phyloP scores from a whole-genome alignment of 345 rosid species.

The Ailanthus altissimus region DNA sequence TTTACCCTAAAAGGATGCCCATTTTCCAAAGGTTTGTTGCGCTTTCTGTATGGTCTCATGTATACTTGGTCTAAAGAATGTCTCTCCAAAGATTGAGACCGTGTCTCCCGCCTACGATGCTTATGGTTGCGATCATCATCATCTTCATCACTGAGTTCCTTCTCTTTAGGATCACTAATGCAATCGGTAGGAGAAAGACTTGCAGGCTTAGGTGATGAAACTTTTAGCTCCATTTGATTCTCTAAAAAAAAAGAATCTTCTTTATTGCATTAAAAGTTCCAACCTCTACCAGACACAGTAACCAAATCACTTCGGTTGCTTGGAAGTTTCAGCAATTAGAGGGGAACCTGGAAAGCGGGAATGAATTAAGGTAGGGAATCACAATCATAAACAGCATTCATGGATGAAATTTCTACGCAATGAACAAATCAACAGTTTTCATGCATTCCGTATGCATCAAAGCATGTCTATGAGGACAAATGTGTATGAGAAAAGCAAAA shows the following conservation, averaged over 20 bases:
- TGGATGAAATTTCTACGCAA: background rate
- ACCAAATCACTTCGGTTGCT: conserved; percentile 12
- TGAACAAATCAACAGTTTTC: background rate
- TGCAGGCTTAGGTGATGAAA: conserved; percentile 59
- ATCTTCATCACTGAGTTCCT: conserved; percentile 95
- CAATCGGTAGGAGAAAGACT: conserved; percentile 69
- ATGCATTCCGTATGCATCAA: background rate
- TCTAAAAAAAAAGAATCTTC: conserved; percentile 22
- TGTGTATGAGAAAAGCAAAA: background rate
- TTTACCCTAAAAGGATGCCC: conserved; percentile 61
- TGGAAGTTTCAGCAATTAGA: conserved; percentile 15
- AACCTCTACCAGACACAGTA: conserved; percentile 22
- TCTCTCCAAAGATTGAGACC: conserved; percentile 71
- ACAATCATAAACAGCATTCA: background rate
- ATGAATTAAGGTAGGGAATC: conserved; percentile 15
- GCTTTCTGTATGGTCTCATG: conserved; percentile 70
- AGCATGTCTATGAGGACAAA: background rate
- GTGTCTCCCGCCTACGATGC: conserved; percentile 76
- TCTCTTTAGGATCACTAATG: conserved; percentile 77
- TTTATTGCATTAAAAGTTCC: conserved; percentile 25
- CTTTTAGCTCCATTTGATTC: conserved; percentile 70
- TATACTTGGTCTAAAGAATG: conserved; percentile 56
- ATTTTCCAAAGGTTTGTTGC: conserved; percentile 59
- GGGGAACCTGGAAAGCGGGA: conserved; percentile 25
- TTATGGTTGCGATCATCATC: conserved; percentile 98